Evolutionary conservation across 495 filamentous ascomycete species (phyloP), one percentile per base, ranked within the genome.

Genomic region (Talaromyces nanjingensis): DNA sequence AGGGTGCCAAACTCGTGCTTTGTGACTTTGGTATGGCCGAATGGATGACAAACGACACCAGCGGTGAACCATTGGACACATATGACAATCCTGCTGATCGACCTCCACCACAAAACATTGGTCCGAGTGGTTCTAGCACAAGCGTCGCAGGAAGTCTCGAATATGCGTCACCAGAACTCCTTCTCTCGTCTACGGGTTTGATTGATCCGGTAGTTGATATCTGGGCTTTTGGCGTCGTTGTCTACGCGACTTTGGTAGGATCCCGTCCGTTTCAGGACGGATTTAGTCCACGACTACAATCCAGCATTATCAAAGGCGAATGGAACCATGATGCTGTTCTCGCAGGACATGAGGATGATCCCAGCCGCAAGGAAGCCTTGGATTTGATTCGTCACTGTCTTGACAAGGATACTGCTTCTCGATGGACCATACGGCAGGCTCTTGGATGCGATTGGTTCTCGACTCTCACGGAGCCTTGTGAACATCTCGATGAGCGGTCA

Each of bases 21-120:
- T 90, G 88, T 66, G 89, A 91, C 66, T 91, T 91, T 66, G 89
- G 89, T 42, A 86, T 91, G 79, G 86, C 89, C 1, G 88, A 91
- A 73, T 90, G 87, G 76, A 80, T 89, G 67, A 77, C 78, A 14
- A 81, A 76, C 33, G 85, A 88, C 66, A 72, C 72, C 49, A 76
- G 76, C n/a, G 74, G 76, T 37, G 73, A 77, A 37, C 76, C 74
- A 2, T 76, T 80, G n/a, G 78, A 86, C 63, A 80, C 74, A 9
- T 83, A 74, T 64, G 78, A 79, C 42, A 72, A 78, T 54, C 77
- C 73, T 11, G 77, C 76, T n/a, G 76, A 80, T 64, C 77, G 76
- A 18, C 75, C 77, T 24, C 77, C 77, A 6, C 76, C 73, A 2
- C 75, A 77, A 63, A 80, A 74, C 58, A 84, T 85, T 42, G 83